Evolutionary conservation across 2,329 filamentous ascomycete genomes (phyloP).

Genomic region (Venturia oleaginea): DNA sequence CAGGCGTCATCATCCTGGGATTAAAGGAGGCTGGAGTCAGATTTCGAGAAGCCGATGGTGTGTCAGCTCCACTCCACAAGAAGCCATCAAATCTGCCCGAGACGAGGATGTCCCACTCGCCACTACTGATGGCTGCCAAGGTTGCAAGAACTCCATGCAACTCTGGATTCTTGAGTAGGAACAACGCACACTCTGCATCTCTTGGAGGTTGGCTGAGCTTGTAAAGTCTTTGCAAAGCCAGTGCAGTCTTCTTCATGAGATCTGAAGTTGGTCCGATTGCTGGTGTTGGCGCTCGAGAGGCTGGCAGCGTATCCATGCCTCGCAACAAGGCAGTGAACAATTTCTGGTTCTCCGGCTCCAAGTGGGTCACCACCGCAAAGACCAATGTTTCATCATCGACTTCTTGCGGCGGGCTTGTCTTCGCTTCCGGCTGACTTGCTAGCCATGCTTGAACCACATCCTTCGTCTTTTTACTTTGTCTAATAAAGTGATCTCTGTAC

Average conservation of each 20-base stretch:
- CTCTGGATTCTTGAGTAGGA: constrained; percentile 70
- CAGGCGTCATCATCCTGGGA: constrained; percentile 7
- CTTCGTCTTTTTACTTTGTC: constrained; percentile 86
- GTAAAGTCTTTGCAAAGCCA: constrained; percentile 79
- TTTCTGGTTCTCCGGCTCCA: constrained; percentile 65
- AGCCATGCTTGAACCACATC: constrained; percentile 89
- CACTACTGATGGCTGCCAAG: constrained; percentile 74
- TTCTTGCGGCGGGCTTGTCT: constrained; percentile 70
- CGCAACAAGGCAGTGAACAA: constrained; percentile 74
- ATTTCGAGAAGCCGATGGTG: constrained; percentile 35
- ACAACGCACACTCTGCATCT: constrained; percentile 78
- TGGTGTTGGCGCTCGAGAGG: constrained; percentile 59
- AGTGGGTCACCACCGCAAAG: constrained; percentile 86
- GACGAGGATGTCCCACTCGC: constrained; percentile 94
- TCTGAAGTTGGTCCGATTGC: constrained; percentile 47
- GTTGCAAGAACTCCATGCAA: constrained; percentile 84
- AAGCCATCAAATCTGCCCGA: constrained; percentile 95
- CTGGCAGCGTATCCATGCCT: constrained; percentile 43
- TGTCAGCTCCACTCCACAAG: constrained; percentile 81
- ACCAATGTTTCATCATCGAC: constrained; percentile 90
- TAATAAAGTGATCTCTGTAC: constrained; percentile 83
- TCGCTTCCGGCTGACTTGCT: constrained; percentile 64
- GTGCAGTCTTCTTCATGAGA: constrained; percentile 63
- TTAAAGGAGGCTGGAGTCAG: constrained; percentile 7
- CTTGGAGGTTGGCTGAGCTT: constrained; percentile 63